Percentiles rank a stretch among this genome's conserved stretches.
Evolutionary conservation across 2,329 filamentous ascomycete genomes (phyloP).

Genomic region (Amesomyces nigricolor): DNA sequence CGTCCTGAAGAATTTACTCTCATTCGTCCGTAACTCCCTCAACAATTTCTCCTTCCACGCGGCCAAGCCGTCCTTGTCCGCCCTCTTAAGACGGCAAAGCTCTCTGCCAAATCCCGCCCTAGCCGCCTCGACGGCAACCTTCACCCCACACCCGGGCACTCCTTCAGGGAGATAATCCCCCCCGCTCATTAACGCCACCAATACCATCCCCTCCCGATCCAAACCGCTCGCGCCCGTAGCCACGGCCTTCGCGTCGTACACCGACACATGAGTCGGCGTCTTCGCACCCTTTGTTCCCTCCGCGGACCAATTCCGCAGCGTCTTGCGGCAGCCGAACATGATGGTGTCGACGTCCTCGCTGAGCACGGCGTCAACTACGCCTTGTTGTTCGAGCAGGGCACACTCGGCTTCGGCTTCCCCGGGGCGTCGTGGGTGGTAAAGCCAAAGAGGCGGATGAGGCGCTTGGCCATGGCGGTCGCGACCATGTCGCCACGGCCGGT

Average conservation of each 20-base stretch:
- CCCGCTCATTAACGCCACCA: conserved; percentile 90
- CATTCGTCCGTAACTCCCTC: conserved; percentile 76
- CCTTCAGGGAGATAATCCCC: conserved; percentile 91
- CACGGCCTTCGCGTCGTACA: conserved; percentile 64
- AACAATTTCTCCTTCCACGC: conserved; percentile 68
- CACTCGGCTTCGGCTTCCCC: conserved; percentile 97
- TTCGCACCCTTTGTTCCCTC: conserved; percentile 58
- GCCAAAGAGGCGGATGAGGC: conserved; percentile 76
- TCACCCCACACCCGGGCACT: conserved; percentile 79
- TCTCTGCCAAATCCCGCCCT: conserved; percentile 77
- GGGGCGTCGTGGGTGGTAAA: conserved; percentile 77
- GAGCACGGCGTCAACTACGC: conserved; percentile 85
- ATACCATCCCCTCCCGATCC: conserved; percentile 82
- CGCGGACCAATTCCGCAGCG: conserved; percentile 76
- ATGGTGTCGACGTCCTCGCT: conserved; percentile 96
- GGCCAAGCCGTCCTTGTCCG: conserved; percentile 53
- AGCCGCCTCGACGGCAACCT: conserved; percentile 84
- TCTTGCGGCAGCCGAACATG: conserved; percentile 86
- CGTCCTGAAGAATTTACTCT: conserved; percentile 71
- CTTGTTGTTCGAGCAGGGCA: conserved; percentile 72
- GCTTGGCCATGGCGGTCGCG: conserved; percentile 72
- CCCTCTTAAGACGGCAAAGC: conserved; percentile 59
- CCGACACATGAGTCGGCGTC: conserved; percentile 75
- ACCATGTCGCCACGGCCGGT: conserved; percentile 59
- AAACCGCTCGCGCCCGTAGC: conserved; percentile 51